phyloP scores from a whole-genome alignment of 805 yeast genomes.

The Candida palmyrensis region DNA sequence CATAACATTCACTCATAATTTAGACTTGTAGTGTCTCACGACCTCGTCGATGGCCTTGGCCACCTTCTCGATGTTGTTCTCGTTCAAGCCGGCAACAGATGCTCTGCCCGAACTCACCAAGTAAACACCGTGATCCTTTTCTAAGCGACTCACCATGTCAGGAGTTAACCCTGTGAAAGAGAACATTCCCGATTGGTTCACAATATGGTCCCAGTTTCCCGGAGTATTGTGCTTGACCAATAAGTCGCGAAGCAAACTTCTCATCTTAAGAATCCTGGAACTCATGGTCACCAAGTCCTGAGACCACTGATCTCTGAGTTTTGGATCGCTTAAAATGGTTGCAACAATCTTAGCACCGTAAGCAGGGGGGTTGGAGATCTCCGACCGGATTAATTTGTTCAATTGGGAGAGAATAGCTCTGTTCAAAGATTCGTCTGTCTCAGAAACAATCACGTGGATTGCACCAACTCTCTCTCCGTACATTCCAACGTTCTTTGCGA shows the following conservation, averaged over 20 bases:
- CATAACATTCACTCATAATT: slow-evolving; percentile 10
- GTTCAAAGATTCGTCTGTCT: slow-evolving; percentile 26
- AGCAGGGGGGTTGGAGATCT: slow-evolving; percentile 90
- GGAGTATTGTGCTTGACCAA: slow-evolving; percentile 67
- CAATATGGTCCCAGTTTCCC: slow-evolving; percentile 46
- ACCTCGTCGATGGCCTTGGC: slow-evolving; percentile 82
- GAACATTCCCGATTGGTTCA: slow-evolving; percentile 42
- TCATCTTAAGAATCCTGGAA: slow-evolving; percentile 74
- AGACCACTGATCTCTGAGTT: slow-evolving; percentile 74
- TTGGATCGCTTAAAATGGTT: slow-evolving; percentile 61
- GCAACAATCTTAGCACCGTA: slow-evolving; percentile 93
- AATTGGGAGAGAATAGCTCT: slow-evolving; percentile 71
- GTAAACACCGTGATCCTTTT: slow-evolving; percentile 75
- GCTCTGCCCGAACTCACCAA: slow-evolving; percentile 83
- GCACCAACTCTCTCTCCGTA: slow-evolving; percentile 98
- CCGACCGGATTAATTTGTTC: slow-evolving; percentile 70
- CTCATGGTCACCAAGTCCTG: slow-evolving; percentile 84
- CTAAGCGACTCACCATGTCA: slow-evolving; percentile 73
- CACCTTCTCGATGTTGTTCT: slow-evolving; percentile 67
- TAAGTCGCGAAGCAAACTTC: slow-evolving; percentile 57
- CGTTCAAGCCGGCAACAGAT: slow-evolving; percentile 89
- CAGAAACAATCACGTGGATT: slow-evolving; percentile 65
- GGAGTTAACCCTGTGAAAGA: slow-evolving; percentile 84
- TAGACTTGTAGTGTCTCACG: slow-evolving; percentile 36
- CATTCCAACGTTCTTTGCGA: slow-evolving; percentile 94